Conservation (phyloP, 129 eudicot genomes). For the Artemisia annua region DNA sequence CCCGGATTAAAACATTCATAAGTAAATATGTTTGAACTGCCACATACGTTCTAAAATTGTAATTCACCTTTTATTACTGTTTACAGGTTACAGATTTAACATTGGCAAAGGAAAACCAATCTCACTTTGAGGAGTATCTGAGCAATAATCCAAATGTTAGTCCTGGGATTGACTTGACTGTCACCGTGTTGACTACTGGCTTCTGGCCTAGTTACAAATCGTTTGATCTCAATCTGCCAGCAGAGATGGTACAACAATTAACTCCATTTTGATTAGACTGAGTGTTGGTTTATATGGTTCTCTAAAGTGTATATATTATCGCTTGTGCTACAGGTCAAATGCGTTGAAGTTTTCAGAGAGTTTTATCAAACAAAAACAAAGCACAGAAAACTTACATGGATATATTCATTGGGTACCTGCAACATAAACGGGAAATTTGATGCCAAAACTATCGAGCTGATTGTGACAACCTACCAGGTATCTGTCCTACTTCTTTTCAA, state of each 20-base stretch:
- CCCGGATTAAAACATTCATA: neutral
- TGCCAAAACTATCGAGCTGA: slow-evolving; percentile 73
- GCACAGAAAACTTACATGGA: slow-evolving; percentile 94
- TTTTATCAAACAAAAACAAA: slow-evolving; percentile 91
- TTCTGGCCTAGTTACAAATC: slow-evolving; percentile 97
- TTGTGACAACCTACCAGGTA: slow-evolving; percentile 96
- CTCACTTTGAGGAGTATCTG: slow-evolving; percentile 76
- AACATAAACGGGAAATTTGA: slow-evolving; percentile 85
- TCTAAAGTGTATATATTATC: slow-evolving; percentile 7
- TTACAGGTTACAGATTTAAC: slow-evolving; percentile 87
- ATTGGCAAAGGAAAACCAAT: slow-evolving; percentile 80
- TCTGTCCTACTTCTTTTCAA: too few species aligned
- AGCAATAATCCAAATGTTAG: slow-evolving; percentile 47
- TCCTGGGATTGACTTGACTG: slow-evolving; percentile 80
- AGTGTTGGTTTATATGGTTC: neutral
- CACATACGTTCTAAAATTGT: neutral
- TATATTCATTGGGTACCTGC: slow-evolving; percentile 91
- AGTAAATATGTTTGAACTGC: neutral
- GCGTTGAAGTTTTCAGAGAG: slow-evolving; percentile 89
- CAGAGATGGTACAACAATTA: slow-evolving; percentile 63
- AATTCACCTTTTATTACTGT: slow-evolving; percentile 11
- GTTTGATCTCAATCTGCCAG: slow-evolving; percentile 78
- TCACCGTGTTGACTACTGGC: slow-evolving; percentile 82
- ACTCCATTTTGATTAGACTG: neutral
- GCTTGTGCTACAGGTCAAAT: slow-evolving; percentile 61